A percentile compares a stretch with the other conserved stretches of the same genome.
These are phyloP conservation scores for Candida ulmi DNA, from an alignment of 805 yeast species.

Conservation along the genomic window DNA sequence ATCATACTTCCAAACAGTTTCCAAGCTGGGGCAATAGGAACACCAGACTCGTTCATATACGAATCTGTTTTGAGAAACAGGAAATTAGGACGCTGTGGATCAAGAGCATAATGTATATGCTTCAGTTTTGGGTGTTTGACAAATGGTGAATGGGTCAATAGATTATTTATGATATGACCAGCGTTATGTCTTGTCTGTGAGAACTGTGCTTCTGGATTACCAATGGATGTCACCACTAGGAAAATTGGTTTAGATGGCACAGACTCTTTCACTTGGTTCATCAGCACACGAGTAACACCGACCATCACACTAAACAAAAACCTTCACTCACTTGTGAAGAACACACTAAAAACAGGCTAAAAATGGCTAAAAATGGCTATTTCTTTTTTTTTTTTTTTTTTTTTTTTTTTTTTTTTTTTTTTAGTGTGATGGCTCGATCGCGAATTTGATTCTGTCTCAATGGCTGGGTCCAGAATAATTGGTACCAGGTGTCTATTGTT, in stretches of 20 bases:
- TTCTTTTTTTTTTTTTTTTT: too few relatives aligned
- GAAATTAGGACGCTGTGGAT: conserved; percentile 24
- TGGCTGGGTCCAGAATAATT: too few relatives aligned
- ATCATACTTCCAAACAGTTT: conserved; percentile 24
- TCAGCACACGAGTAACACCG: not conserved
- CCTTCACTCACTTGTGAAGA: not conserved
- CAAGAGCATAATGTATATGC: conserved; percentile 14
- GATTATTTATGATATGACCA: conserved; percentile 55
- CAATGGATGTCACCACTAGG: conserved; percentile 48
- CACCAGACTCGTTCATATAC: conserved; percentile 70
- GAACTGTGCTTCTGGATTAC: conserved; percentile 69
- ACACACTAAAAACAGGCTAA: too few relatives aligned
- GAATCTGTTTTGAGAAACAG: conserved; percentile 46
- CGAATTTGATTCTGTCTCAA: too few relatives aligned
- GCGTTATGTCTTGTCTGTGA: conserved; percentile 69
- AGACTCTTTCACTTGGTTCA: not conserved
- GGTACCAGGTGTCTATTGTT: too few relatives aligned
- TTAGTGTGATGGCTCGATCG: too few relatives aligned
- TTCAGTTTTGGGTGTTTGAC: conserved; percentile 3
- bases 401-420: too few relatives aligned
- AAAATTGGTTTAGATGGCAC: conserved; percentile 13
- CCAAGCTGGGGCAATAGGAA: conserved; percentile 47
- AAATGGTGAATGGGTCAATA: conserved; percentile 13
- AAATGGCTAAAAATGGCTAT: too few relatives aligned
- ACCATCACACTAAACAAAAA: not conserved